Percentiles rank a stretch among this genome's conserved stretches.
phyloP scores from a whole-genome alignment of 495 filamentous ascomycete genomes.

The Penicillium riverlandense region DNA sequence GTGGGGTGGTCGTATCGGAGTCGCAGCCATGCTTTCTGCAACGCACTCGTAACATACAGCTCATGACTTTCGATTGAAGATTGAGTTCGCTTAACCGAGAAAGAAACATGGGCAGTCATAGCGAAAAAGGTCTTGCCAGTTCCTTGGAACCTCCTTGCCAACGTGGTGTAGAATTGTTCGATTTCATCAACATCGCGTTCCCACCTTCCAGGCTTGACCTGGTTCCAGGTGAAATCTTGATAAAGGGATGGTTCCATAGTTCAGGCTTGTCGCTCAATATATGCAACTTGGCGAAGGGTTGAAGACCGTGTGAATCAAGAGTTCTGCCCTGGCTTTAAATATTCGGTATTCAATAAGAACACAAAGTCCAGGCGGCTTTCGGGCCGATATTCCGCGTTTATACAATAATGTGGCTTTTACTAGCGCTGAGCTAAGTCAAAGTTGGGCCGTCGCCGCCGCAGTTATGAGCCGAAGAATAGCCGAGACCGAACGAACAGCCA shows the following conservation, averaged over 20 bases:
- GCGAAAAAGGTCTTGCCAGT: constrained; percentile 33
- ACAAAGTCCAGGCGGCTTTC: no score
- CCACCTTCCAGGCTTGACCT: constrained; percentile 16
- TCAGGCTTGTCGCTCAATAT: no score
- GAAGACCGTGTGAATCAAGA: no score
- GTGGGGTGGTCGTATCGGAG: constrained; percentile 38
- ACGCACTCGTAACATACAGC: constrained; percentile 13
- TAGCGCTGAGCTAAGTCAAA: no score
- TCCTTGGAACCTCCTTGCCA: constrained; percentile 27
- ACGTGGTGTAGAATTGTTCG: constrained; percentile 33
- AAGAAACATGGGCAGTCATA: constrained; percentile 23
- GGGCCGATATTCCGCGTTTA: no score
- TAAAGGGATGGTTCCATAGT: constrained; percentile 41
- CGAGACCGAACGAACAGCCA: no score
- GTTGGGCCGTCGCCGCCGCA: no score
- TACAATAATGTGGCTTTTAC: no score
- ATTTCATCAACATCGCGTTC: constrained; percentile 38
- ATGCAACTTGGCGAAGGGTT: no score
- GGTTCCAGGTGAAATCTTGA: constrained; percentile 1
- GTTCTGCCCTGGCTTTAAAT: no score
- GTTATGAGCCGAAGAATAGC: no score
- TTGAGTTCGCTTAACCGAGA: constrained; percentile 1
- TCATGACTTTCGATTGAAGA: background rate
- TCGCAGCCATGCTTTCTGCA: constrained; percentile 32
- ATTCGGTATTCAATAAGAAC: no score